phyloP scores from a whole-genome alignment of 1,139 yeast genomes.

The Arxiozyma heterogenica region DNA sequence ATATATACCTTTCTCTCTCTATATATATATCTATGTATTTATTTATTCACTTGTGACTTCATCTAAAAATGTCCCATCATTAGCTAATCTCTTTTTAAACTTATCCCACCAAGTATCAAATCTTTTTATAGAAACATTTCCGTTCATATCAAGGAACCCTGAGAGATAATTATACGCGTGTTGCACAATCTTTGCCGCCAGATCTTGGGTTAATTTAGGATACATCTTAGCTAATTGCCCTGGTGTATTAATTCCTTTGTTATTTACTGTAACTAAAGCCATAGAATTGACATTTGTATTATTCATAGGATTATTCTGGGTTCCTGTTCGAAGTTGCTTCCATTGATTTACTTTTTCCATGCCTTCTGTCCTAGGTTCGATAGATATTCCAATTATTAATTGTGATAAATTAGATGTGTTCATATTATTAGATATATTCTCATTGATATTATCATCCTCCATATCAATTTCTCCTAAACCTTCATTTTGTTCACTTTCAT shows the following conservation, averaged over 20 bases:
- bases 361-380: slow-evolving; percentile 51
- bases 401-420: slow-evolving; percentile 14
- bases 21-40: neutral
- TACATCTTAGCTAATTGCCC: slow-evolving; percentile 30
- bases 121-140: slow-evolving; percentile 78
- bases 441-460: slow-evolving; percentile 27
- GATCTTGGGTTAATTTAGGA: slow-evolving; percentile 35
- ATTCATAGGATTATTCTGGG: slow-evolving; percentile 4
- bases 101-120: slow-evolving; percentile 97
- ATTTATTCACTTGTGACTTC: slow-evolving; percentile 26
- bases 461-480: slow-evolving; percentile 36
- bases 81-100: slow-evolving; percentile 61
- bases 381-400: slow-evolving; percentile 74
- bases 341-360: slow-evolving; percentile 26
- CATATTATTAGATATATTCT: neutral
- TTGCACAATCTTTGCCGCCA: slow-evolving; percentile 81
- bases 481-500: slow-evolving; percentile 14
- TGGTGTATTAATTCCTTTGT: slow-evolving; percentile 25
- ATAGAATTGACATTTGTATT: slow-evolving; percentile 2
- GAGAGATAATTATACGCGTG: slow-evolving; percentile 87
- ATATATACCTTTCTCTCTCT: neutral
- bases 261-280: slow-evolving; percentile 28
- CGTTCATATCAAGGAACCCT: slow-evolving; percentile 68
- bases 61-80: slow-evolving; percentile 76
- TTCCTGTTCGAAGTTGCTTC: slow-evolving; percentile 21